phyloP scores from a whole-genome alignment of 192 early-diverging fungal genomes.

The Haplosporangium gracile region DNA sequence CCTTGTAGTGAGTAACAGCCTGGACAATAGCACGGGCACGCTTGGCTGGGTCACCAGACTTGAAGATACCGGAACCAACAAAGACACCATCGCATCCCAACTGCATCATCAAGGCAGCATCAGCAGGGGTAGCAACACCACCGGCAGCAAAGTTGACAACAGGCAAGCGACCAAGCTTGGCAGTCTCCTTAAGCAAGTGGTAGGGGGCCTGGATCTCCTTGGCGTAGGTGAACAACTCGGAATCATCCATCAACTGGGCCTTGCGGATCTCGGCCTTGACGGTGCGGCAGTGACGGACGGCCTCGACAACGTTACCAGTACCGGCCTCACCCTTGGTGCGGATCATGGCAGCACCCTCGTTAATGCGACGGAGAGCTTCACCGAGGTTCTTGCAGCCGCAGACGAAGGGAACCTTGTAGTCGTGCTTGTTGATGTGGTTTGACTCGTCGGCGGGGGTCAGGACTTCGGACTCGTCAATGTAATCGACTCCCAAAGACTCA shows the following conservation, averaged over 20 bases:
- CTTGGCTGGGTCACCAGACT: constrained; percentile 92
- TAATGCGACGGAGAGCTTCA: constrained; percentile 96
- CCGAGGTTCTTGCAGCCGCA: constrained; percentile 98
- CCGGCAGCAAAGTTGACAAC: constrained; percentile 99
- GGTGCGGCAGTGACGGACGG: constrained; percentile 95
- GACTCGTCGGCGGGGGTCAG: constrained; percentile 95
- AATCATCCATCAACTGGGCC: constrained; percentile 85
- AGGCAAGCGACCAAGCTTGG: constrained; percentile 89
- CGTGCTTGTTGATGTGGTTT: constrained; percentile 96
- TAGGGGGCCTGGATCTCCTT: constrained; percentile 96
- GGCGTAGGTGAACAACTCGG: constrained; percentile 95
- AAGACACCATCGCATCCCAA: constrained; percentile 98
- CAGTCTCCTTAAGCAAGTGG: constrained; percentile 91
- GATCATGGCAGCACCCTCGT: constrained; percentile 98
- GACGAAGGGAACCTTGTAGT: constrained; percentile 94
- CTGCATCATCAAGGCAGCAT: constrained; percentile 99
- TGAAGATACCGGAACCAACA: constrained; percentile 99
- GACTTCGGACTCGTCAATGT: constrained; percentile 98
- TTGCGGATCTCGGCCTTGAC: constrained; percentile 89
- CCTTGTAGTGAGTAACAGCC: constrained; percentile 96
- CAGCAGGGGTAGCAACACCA: constrained; percentile 97
- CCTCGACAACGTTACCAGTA: constrained; percentile 98
- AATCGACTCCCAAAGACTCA: constrained; percentile 91
- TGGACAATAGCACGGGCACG: constrained; percentile 95
- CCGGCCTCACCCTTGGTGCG: constrained; percentile 99